phyloP scores from a whole-genome alignment of 176 grass and related monocot genomes.

The Cocos nucifera region DNA sequence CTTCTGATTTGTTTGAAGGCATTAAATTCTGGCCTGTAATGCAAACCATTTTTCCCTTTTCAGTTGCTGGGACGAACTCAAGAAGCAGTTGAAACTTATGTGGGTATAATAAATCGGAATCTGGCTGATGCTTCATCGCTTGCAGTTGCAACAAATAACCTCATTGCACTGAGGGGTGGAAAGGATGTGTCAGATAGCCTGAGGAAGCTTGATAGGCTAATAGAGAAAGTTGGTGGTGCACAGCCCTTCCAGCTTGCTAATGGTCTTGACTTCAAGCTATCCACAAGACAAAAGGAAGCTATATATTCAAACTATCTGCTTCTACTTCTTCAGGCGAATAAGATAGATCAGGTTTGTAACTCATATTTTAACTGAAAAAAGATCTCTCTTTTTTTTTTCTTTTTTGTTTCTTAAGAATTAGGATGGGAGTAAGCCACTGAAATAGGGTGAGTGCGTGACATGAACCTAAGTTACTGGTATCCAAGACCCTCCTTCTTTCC shows the following conservation, averaged over 20 bases:
- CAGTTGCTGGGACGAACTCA: conserved; percentile 71
- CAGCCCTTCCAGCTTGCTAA: conserved; percentile 59
- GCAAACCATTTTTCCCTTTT: conserved; percentile 25
- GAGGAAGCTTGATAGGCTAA: conserved; percentile 58
- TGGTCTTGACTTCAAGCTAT: conserved; percentile 66
- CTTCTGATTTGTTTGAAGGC: no score
- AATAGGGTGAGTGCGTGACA: no score
- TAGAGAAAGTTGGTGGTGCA: conserved; percentile 49
- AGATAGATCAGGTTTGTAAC: conserved; percentile 60
- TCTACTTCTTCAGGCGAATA: conserved; percentile 79
- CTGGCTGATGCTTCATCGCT: conserved; percentile 53
- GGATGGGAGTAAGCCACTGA: no score
- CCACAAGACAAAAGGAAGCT: conserved; percentile 63
- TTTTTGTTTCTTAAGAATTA: not conserved
- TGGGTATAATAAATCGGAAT: conserved; percentile 40
- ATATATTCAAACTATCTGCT: conserved; percentile 64
- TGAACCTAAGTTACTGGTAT: no score
- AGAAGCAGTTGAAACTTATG: conserved; percentile 73
- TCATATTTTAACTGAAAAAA: not conserved
- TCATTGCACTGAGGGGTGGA: conserved; percentile 69
- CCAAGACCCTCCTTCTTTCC: no score
- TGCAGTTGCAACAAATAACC: conserved; percentile 72
- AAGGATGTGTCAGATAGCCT: conserved; percentile 72
- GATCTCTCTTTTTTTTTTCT: no score
- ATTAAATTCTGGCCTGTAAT: conserved; percentile 12